phyloP scores from a whole-genome alignment of 2,329 filamentous ascomycete species.

The Rugonectria rugulosa region DNA sequence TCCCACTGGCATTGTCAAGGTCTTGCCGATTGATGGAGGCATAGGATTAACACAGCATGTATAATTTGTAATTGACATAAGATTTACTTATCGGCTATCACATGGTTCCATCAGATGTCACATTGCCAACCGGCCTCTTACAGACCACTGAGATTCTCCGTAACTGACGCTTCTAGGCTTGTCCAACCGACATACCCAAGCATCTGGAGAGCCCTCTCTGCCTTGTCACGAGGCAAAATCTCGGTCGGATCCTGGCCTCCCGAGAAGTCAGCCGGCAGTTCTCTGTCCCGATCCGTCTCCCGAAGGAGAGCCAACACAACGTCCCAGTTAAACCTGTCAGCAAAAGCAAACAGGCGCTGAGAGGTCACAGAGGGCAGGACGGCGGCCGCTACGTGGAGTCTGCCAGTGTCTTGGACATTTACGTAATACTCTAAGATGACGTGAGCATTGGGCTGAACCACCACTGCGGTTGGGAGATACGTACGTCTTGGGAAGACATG shows the following conservation, averaged over 20 bases:
- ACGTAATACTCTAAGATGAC: slow-evolving; percentile 49
- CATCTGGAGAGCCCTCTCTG: slow-evolving; percentile 2
- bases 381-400: slow-evolving; percentile 60
- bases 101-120: no score
- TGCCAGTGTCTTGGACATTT: slow-evolving; percentile 57
- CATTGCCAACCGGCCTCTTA: no score
- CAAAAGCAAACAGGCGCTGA: slow-evolving; percentile 63
- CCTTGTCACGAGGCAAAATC: slow-evolving; percentile 8
- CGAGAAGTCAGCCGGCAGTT: slow-evolving; percentile 35
- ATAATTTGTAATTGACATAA: no score
- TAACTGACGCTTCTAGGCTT: slow-evolving; percentile 3
- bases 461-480: no score
- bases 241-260: slow-evolving; percentile 19
- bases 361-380: slow-evolving; percentile 53
- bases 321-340: slow-evolving; percentile 55
- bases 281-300: slow-evolving; percentile 27
- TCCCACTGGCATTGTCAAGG: no score
- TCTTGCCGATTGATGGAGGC: no score
- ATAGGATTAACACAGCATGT: no score
- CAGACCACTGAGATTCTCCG: background rate
- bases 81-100: no score
- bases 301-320: slow-evolving; percentile 43
- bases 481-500: slow-evolving; percentile 4
- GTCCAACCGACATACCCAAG: slow-evolving; percentile 9
- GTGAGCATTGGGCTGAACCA: no score